Evolutionary conservation across 176 grass and related monocot genomes (phyloP).

Genomic region (Juncus inflexus): DNA sequence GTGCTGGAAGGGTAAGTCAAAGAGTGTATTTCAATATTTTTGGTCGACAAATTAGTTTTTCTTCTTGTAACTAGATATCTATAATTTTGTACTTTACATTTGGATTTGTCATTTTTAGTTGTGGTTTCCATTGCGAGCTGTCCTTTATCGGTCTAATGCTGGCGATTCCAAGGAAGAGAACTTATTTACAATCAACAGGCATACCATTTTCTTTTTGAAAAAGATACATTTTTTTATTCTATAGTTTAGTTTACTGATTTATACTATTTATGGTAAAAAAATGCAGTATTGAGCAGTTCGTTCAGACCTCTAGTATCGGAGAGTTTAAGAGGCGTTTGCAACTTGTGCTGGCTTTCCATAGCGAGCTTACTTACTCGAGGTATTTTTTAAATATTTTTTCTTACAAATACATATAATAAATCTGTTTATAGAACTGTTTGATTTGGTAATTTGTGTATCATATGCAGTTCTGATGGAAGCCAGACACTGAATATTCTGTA

Average conservation of each 20-base stretch:
- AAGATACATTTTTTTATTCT: conserved; percentile 2
- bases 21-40: background rate
- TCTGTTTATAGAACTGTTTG: background rate
- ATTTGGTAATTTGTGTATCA: conserved; percentile 21
- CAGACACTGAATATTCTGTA: conserved; percentile 73
- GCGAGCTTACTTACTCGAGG: conserved; percentile 33
- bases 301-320: conserved; percentile 81
- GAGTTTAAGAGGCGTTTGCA: conserved; percentile 89
- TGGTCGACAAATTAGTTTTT: conserved; percentile 13
- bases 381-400: too few species aligned
- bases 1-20: conserved; percentile 66
- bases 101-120: conserved; percentile 36
- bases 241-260: conserved; percentile 24
- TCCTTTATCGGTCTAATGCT: conserved; percentile 43
- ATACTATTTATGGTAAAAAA: conserved; percentile 30
- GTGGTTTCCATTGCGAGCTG: conserved; percentile 76
- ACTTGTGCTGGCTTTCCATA: conserved; percentile 73
- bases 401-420: too few species aligned
- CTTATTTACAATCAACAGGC: conserved; percentile 60
- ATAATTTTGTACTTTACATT: background rate
- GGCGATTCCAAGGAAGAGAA: conserved; percentile 36
- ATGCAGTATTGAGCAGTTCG: conserved; percentile 83
- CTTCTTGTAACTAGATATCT: background rate
- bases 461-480: conserved; percentile 37
- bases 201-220: conserved; percentile 9